Evolutionary conservation across 257 asterid genomes (phyloP), one percentile per base, ranked within the genome.

Genomic region (Henckelia pumila): DNA sequence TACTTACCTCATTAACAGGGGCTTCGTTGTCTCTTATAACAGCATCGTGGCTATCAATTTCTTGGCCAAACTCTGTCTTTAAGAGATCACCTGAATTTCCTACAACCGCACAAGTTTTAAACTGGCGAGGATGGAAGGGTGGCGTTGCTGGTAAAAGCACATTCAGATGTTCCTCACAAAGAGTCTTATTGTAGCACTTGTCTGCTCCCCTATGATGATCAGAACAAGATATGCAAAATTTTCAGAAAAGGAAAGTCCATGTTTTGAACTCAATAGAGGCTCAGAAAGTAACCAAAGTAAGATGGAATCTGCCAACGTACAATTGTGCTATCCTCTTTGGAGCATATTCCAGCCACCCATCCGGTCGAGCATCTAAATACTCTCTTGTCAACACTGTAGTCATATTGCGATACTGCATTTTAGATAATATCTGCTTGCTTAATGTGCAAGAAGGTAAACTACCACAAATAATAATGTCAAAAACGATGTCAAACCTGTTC

Each of bases 331-430:
- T 87, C 83, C 99, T 87, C 81, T 90, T 86, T 28, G 97, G 84
- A 40, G 97, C 99, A 82, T 94, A 91, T 19, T 85, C 91, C 68
- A 88, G 68, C 99, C 99, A 94, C 65, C 99, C 99, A 80, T 87
- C 95, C 52, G 99, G 97, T 3, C 99, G 89, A 66, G 95, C 79
- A 80, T 94, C 97, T 66, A 94, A 83, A 78, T 94, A 94, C 75
- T 94, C 99, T 75, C 99, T 78, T 40, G 99, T 90, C 83, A 94
- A 86, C 69, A 91, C 95, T 71, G 99, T 94, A 65, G 97, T 94
- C 99, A 94, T 94, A 88, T 91, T 94, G 72, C 97, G 99, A 81
- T 94, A 94, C 99, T 91, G 96, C 97, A 94, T 52, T 78, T 74
- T 72, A 87, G 78, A 81, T 61, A 63, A 75, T 68, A 52, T 40